Conservation (phyloP, 331 rosid genomes). For the Quercus phellos region DNA sequence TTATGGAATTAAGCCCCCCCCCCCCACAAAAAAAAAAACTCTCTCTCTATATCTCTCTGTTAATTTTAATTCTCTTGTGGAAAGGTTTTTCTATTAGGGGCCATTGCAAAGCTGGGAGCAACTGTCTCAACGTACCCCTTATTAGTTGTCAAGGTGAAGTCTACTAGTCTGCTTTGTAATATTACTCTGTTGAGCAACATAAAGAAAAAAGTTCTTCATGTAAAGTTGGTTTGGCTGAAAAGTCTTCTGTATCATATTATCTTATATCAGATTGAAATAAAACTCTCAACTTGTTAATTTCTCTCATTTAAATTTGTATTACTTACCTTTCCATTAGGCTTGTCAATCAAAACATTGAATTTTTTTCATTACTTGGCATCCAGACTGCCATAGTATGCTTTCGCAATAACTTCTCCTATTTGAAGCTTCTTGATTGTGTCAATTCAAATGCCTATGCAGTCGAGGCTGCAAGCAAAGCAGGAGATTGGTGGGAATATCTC, state of each 20-base stretch:
- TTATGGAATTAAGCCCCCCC: not conserved
- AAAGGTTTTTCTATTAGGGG: conserved; percentile 68
- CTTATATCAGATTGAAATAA: not conserved
- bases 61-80: conserved; percentile 22
- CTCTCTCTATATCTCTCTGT: not conserved
- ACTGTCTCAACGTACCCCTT: conserved; percentile 72
- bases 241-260: not conserved
- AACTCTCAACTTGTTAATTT: not conserved
- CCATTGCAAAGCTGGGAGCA: conserved; percentile 83
- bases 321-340: not conserved
- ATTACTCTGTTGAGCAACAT: not conserved
- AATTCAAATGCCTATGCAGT: conserved; percentile 43
- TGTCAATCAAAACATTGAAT: not conserved
- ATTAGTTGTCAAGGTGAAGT: conserved; percentile 75
- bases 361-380: not conserved
- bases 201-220: not conserved
- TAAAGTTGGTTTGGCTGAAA: not conserved
- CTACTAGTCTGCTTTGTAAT: conserved; percentile 3
- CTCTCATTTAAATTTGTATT: not conserved
- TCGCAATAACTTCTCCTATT: not conserved
- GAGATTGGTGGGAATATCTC: conserved; percentile 72
- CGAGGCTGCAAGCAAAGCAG: conserved; percentile 89
- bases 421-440: conserved; percentile 2
- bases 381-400: not conserved
- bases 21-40: not conserved